Evolutionary conservation across 2,329 filamentous ascomycete genomes (phyloP), one percentile per base, ranked within the genome.

Genomic region (Cytospora leucostoma): DNA sequence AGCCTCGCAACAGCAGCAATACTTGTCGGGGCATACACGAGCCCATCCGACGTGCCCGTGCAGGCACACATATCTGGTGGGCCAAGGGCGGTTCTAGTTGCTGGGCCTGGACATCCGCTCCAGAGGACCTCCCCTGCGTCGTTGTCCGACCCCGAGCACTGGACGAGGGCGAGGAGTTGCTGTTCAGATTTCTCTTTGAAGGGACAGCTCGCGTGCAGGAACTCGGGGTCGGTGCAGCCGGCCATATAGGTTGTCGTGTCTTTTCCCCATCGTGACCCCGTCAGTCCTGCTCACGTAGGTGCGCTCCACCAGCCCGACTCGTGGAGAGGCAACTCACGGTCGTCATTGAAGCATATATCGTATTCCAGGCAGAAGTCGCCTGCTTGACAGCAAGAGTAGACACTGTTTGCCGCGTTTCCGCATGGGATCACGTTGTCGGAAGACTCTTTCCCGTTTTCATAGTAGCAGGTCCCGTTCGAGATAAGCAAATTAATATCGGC

Each of bases 391-490:
- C 54, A 56, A 10, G 54, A 7, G 17, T 56, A 56, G 12, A 10
- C 33, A 7, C n/a, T 37, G 54, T 44, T 56, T 7, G 54, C 54
- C 10, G 38, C 54, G 19, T 56, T 56, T 17, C 54, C 54, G 54
- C 54, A 56, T 8, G 54, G 54, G 12, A 56, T 33, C 37, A 56
- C 44, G 21, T 56, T 56, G 21, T 47, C 38, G 15, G 55, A 44
- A n/a, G 55, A 56, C 55, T 56, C 12, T 15, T 33, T 44, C 1
- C 38, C 54, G 47, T n/a, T 11, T 4, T 3, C 54, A 34, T 44
- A 47, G 21, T 56, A 56, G 37, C 54, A 56, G 7, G 55, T 56
- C 4, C 55, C 55, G n/a, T 56, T 56, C 17, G 55, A 56, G 38
- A 56, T 47, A 7, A 44, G 33, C n/a, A 56, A 15, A 8, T 56